Conservation (phyloP, 2,329 filamentous ascomycete genomes). For the Diaporthe caulivora region DNA sequence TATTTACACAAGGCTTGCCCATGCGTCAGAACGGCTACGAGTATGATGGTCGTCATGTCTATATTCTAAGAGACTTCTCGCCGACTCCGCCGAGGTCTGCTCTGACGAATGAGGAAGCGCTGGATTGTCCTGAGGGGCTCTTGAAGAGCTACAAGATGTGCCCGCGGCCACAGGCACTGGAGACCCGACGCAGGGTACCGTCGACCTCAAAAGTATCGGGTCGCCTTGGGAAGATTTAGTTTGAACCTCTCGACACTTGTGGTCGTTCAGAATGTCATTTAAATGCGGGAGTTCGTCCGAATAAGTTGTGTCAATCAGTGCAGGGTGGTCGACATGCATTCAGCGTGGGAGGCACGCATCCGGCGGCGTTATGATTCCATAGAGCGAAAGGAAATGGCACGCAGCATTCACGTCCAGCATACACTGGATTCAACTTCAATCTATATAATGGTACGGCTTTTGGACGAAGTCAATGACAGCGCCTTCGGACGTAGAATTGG, state of each 20-base stretch:
- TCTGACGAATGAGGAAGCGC: neutral
- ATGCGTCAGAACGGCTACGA: neutral
- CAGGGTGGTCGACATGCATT: constrained; percentile 12
- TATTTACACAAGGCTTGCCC: neutral
- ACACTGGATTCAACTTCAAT: neutral
- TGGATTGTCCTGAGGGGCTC: neutral
- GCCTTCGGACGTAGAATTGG: neutral
- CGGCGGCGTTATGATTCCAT: constrained; percentile 21
- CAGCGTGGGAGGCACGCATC: constrained; percentile 20
- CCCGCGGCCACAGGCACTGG: neutral
- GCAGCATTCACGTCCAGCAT: neutral
- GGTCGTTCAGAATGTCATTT: neutral
- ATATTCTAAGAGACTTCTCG: neutral
- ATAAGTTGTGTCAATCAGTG: constrained; percentile 1
- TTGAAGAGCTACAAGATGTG: neutral
- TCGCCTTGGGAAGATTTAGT: neutral
- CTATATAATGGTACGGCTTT: constrained; percentile 6
- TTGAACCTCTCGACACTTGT: neutral
- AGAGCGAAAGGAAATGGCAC: constrained; percentile 18
- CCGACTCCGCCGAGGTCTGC: neutral
- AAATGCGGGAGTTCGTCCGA: neutral
- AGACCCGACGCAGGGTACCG: neutral
- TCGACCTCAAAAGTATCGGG: neutral
- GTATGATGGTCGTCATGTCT: neutral
- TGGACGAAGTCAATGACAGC: neutral